Evolutionary conservation across 495 filamentous ascomycete genomes (phyloP).

Genomic region (Podospora tetraspora): DNA sequence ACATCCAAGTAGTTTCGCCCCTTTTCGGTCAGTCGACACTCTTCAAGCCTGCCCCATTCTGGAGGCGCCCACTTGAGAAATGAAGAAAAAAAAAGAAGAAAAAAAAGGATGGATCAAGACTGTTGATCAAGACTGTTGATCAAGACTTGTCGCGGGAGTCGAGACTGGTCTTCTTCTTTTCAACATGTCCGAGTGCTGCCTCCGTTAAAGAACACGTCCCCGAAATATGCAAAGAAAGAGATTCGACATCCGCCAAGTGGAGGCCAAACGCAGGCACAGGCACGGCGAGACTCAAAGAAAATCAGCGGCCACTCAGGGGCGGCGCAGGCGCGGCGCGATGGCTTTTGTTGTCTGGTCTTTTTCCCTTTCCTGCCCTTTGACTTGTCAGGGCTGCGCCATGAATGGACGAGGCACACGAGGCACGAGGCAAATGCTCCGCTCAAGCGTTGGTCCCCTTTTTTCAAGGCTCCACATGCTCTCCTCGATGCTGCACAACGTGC

Average conservation of each 20-base stretch:
- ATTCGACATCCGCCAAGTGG: neutral
- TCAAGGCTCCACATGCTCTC: constrained; percentile 3
- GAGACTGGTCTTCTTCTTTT: too few relatives aligned
- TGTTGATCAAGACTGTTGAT: neutral
- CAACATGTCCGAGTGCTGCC: too few relatives aligned
- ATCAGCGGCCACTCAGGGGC: too few relatives aligned
- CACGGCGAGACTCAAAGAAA: neutral
- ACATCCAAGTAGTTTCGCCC: neutral
- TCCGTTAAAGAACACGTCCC: neutral
- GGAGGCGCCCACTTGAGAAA: neutral
- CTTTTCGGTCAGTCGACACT: neutral
- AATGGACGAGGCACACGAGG: neutral
- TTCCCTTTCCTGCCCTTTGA: neutral
- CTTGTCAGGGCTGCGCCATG: neutral
- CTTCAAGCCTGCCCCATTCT: too few relatives aligned
- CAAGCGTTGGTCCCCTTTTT: constrained; percentile 7
- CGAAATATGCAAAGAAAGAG: neutral
- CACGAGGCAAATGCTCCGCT: neutral
- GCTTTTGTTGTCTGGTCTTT: neutral
- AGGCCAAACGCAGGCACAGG: neutral
- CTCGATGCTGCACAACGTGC: neutral
- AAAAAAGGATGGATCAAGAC: neutral
- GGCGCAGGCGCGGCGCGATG: neutral
- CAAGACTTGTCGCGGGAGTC: too few relatives aligned
- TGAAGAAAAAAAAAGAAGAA: neutral